phyloP scores from a whole-genome alignment of 805 yeast genomes.

The Ogataea haglerorum region DNA sequence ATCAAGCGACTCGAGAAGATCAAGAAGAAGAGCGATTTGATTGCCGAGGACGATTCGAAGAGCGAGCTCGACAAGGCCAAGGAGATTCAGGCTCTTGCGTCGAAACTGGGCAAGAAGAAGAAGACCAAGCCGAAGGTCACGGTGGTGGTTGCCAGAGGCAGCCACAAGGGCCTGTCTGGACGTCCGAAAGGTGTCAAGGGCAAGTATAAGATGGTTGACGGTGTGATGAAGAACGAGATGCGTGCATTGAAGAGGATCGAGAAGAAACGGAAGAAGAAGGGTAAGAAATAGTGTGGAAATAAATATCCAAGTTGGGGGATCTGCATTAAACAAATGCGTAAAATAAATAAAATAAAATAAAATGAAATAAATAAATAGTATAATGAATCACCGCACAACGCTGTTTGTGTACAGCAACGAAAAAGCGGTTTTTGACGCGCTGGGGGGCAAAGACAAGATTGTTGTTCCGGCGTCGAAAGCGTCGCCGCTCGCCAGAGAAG shows the following conservation, averaged over 20 bases:
- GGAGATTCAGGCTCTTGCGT: constrained; percentile 84
- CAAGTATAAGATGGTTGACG: constrained; percentile 98
- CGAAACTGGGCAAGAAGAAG: constrained; percentile 69
- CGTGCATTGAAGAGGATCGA: constrained; percentile 87
- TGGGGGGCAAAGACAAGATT: constrained; percentile 10
- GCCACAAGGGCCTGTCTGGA: constrained; percentile 82
- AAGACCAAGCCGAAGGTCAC: constrained; percentile 76
- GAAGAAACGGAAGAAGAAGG: constrained; percentile 71
- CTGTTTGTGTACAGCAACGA: constrained; percentile 17
- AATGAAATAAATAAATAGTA: not conserved
- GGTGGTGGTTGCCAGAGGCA: constrained; percentile 82
- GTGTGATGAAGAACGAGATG: constrained; percentile 95
- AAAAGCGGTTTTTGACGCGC: constrained; percentile 12
- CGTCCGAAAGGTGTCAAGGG: constrained; percentile 98
- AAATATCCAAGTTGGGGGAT: too few relatives aligned
- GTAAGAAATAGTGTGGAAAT: constrained; percentile 6
- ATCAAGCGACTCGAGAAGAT: constrained; percentile 79
- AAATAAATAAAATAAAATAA: not conserved
- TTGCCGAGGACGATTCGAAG: constrained; percentile 82
- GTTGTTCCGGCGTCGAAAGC: constrained; percentile 18
- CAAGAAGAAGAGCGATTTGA: constrained; percentile 88
- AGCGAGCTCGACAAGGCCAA: constrained; percentile 94
- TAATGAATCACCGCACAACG: constrained; percentile 20
- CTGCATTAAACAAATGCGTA: not conserved
- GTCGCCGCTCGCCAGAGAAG: constrained; percentile 18